phyloP scores from a whole-genome alignment of 176 grass and related monocot genomes.

The Saccharum officinarum region DNA sequence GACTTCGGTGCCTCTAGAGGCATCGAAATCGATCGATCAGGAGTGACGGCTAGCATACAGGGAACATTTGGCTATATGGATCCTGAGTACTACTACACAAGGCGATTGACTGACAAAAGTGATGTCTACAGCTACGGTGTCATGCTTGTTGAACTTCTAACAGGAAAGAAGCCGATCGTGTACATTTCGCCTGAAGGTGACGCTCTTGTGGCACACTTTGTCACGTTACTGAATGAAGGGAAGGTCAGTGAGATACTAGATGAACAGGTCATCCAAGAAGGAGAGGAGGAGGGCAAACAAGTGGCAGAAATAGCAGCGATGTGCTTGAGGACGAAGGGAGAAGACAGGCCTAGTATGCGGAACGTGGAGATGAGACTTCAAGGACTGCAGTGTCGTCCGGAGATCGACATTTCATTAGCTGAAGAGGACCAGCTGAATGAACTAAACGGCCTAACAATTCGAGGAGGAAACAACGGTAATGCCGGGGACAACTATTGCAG shows the following conservation, averaged over 20 bases:
- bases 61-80: constrained; percentile 68
- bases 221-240: constrained; percentile 1
- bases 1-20: constrained; percentile 65
- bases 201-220: constrained; percentile 25
- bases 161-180: constrained; percentile 29
- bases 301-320: constrained; percentile 35
- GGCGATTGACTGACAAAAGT: constrained; percentile 57
- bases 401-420: background rate
- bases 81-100: constrained; percentile 37
- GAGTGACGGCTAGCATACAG: constrained; percentile 47
- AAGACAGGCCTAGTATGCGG: constrained; percentile 36
- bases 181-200: background rate
- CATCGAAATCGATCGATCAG: constrained; percentile 42
- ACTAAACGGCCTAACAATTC: background rate
- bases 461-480: background rate
- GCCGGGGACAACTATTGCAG: background rate
- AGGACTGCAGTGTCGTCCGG: background rate
- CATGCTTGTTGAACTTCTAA: constrained; percentile 64
- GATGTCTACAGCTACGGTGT: constrained; percentile 68
- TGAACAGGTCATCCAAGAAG: constrained; percentile 15
- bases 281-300: constrained; percentile 4
- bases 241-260: constrained; percentile 26
- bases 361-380: constrained; percentile 43
- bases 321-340: constrained; percentile 40
- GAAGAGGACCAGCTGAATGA: background rate